Conservation (phyloP, 805 yeast species). For the Yamadazyma paraphyllophila region DNA sequence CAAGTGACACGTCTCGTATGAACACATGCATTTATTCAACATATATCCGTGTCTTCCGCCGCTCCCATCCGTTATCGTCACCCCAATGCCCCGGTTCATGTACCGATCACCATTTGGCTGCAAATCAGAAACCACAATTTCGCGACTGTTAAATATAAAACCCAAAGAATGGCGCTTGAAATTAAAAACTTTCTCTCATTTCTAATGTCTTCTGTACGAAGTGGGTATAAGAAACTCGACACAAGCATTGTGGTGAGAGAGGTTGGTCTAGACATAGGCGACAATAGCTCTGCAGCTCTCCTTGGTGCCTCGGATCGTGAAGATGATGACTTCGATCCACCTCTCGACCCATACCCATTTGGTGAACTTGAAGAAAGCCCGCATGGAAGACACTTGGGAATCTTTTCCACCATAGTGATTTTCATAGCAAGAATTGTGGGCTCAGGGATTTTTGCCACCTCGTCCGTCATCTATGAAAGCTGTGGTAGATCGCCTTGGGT, state of each 20-base stretch:
- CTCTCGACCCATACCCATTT: slow-evolving; percentile 9
- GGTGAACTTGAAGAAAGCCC: slow-evolving; percentile 53
- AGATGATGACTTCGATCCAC: background rate
- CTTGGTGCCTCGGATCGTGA: slow-evolving; percentile 7
- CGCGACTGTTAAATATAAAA: background rate
- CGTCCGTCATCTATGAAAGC: slow-evolving; percentile 62
- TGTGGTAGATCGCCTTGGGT: slow-evolving; percentile 65
- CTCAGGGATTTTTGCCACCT: slow-evolving; percentile 74
- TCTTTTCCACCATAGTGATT: slow-evolving; percentile 60
- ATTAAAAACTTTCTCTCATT: background rate
- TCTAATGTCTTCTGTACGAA: slow-evolving; percentile 2
- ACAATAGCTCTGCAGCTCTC: slow-evolving; percentile 10
- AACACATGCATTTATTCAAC: too few species aligned
- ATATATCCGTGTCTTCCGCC: too few species aligned
- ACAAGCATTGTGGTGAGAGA: background rate
- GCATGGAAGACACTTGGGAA: slow-evolving; percentile 73
- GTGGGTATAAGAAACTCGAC: slow-evolving; percentile 5
- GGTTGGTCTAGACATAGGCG: slow-evolving; percentile 1
- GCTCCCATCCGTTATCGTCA: too few species aligned
- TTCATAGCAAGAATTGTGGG: slow-evolving; percentile 72
- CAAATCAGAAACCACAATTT: background rate
- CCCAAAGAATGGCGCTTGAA: background rate
- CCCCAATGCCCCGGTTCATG: too few species aligned
- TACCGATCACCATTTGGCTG: background rate
- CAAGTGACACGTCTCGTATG: too few species aligned